Percentiles rank a stretch among this genome's conserved stretches.
Evolutionary conservation across 257 asterid genomes (phyloP).

Genomic region (Ajuga chamaepitys): DNA sequence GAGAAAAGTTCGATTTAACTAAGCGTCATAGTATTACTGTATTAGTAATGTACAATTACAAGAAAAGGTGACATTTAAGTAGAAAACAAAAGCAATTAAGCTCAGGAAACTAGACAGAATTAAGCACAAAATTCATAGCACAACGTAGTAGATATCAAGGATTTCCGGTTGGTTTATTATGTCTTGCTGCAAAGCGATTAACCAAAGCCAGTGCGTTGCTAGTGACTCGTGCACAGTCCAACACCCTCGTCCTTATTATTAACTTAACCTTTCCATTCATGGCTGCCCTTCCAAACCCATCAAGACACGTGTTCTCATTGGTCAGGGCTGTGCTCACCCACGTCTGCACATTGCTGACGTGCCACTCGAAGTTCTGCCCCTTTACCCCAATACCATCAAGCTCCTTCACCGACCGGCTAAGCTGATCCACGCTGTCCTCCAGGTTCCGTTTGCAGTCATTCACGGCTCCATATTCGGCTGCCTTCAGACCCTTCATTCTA

Average conservation of each 20-base stretch:
- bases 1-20: too few species aligned
- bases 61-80: too few species aligned
- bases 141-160: too few species aligned
- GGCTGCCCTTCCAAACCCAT: slow-evolving; percentile 28
- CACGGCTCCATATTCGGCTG: slow-evolving; percentile 37
- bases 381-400: slow-evolving; percentile 26
- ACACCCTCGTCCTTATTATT: slow-evolving; percentile 26
- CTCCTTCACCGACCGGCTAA: slow-evolving; percentile 44
- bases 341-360: slow-evolving; percentile 59
- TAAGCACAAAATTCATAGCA: too few species aligned
- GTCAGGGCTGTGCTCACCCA: slow-evolving; percentile 66
- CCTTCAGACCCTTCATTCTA: slow-evolving; percentile 22
- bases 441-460: slow-evolving; percentile 43
- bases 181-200: slow-evolving; percentile 36
- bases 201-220: slow-evolving; percentile 56
- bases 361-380: slow-evolving; percentile 48
- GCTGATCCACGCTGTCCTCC: slow-evolving; percentile 46
- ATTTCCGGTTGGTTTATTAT: neutral
- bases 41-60: too few species aligned
- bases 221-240: slow-evolving; percentile 39
- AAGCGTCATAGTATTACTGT: too few species aligned
- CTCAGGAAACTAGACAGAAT: too few species aligned
- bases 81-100: too few species aligned
- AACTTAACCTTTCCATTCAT: slow-evolving; percentile 35
- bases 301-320: slow-evolving; percentile 36